Evolutionary conservation across 1,139 yeast species (phyloP).

Genomic region (Arxiozyma bovina): DNA sequence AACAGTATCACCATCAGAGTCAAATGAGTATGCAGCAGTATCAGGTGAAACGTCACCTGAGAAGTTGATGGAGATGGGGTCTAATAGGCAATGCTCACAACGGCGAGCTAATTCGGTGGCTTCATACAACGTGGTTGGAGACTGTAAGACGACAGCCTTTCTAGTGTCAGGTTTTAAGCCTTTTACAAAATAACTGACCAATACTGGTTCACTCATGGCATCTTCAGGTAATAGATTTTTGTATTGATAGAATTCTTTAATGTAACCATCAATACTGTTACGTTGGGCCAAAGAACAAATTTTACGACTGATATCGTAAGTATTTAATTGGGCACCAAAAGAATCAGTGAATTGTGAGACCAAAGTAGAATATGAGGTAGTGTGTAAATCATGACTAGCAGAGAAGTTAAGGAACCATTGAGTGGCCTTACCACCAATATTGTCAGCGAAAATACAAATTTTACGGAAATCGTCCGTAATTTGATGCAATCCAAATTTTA

Average conservation of each 20-base stretch:
- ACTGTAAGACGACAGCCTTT: not conserved
- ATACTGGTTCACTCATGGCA: no score
- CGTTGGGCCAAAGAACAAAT: no score
- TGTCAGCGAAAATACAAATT: not conserved
- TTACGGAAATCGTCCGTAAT: not conserved
- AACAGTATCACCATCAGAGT: not conserved
- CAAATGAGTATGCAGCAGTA: not conserved
- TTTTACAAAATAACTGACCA: no score
- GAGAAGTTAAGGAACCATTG: not conserved
- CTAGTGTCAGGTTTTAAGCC: not conserved
- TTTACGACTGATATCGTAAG: not conserved
- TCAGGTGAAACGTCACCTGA: not conserved
- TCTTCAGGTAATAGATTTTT: no score
- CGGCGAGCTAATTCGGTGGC: not conserved
- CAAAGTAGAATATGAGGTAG: not conserved
- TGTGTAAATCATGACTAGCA: not conserved
- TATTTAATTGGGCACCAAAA: not conserved
- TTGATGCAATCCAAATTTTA: not conserved
- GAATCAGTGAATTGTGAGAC: not conserved
- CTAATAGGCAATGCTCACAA: not conserved
- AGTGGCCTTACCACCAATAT: not conserved
- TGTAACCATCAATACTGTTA: no score
- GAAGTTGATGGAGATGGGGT: not conserved
- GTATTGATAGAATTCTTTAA: no score
- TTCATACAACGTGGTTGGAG: not conserved